Evolutionary conservation across 257 asterid species (phyloP).

Genomic region (Paulownia fortunei): DNA sequence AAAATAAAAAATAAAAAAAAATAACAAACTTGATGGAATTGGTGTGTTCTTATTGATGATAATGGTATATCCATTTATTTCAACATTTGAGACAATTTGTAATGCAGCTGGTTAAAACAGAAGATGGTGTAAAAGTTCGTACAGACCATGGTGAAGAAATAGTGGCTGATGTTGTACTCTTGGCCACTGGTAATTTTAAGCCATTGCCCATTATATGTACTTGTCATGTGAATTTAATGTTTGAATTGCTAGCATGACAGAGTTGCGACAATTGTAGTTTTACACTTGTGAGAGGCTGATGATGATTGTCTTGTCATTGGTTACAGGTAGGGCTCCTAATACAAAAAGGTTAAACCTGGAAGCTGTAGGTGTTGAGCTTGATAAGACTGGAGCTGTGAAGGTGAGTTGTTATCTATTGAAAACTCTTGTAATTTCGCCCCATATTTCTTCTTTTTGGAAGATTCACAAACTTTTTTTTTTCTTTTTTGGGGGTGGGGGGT

Average conservation of each 20-base stretch:
- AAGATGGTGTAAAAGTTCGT: constrained; percentile 72
- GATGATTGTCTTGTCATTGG: constrained; percentile 26
- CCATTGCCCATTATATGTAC: constrained; percentile 1
- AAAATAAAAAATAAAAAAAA: not conserved
- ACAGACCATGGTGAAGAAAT: constrained; percentile 89
- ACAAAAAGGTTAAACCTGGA: constrained; percentile 86
- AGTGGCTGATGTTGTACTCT: constrained; percentile 91
- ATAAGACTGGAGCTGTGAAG: constrained; percentile 73
- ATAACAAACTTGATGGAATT: no score
- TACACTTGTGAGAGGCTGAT: constrained; percentile 11
- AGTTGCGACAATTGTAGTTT: not conserved
- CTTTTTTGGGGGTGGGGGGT: no score
- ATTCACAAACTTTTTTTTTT: not conserved
- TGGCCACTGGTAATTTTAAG: constrained; percentile 86
- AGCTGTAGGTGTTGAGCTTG: constrained; percentile 85
- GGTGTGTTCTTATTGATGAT: not conserved
- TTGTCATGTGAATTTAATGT: not conserved
- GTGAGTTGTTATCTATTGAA: constrained; percentile 44
- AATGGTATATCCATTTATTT: constrained; percentile 4
- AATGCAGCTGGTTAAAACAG: constrained; percentile 82
- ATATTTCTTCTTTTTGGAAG: not conserved
- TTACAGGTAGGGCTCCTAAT: constrained; percentile 91
- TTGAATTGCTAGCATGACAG: not conserved
- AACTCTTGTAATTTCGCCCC: constrained; percentile 6
- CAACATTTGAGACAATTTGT: constrained; percentile 23